Evolutionary conservation across 768 basidiomycete species (phyloP).

Genomic region (Mycena alexandri): DNA sequence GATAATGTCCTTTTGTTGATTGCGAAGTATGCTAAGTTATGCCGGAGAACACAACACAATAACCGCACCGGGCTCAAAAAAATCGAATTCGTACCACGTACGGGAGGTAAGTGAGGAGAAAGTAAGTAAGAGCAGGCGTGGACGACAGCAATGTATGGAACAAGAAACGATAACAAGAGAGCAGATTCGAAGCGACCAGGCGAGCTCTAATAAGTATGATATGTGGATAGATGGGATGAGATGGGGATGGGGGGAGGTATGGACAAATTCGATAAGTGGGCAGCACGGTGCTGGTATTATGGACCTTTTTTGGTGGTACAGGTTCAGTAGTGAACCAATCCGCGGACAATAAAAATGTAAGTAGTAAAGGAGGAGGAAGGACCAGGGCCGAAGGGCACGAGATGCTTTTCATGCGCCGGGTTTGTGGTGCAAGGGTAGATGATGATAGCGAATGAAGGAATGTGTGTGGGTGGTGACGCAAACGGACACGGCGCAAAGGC

Average conservation of each 20-base stretch:
- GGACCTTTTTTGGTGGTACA: conserved; percentile 29
- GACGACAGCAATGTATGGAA: background rate
- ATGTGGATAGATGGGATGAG: conserved; percentile 1
- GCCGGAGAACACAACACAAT: background rate
- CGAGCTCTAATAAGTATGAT: conserved; percentile 29
- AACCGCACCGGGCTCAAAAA: conserved; percentile 30
- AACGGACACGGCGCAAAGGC: conserved; percentile 5
- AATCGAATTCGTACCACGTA: conserved; percentile 20
- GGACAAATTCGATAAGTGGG: conserved; percentile 1
- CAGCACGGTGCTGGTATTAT: conserved; percentile 19
- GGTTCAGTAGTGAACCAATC: conserved; percentile 29
- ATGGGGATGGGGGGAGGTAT: background rate
- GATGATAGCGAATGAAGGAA: conserved; percentile 16
- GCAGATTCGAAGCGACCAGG: conserved; percentile 27
- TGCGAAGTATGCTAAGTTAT: background rate
- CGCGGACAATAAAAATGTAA: conserved; percentile 17
- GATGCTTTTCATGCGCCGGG: conserved; percentile 4
- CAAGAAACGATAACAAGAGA: conserved; percentile 26
- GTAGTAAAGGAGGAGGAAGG: background rate
- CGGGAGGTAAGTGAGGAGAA: conserved; percentile 6
- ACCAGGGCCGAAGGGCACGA: conserved; percentile 10
- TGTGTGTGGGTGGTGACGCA: conserved; percentile 26
- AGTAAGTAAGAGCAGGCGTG: background rate
- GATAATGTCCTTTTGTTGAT: background rate
- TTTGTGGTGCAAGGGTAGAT: conserved; percentile 9